Evolutionary conservation across 352 stramenopile species (phyloP).

Genomic region (Salisapilia sapeloensis): DNA sequence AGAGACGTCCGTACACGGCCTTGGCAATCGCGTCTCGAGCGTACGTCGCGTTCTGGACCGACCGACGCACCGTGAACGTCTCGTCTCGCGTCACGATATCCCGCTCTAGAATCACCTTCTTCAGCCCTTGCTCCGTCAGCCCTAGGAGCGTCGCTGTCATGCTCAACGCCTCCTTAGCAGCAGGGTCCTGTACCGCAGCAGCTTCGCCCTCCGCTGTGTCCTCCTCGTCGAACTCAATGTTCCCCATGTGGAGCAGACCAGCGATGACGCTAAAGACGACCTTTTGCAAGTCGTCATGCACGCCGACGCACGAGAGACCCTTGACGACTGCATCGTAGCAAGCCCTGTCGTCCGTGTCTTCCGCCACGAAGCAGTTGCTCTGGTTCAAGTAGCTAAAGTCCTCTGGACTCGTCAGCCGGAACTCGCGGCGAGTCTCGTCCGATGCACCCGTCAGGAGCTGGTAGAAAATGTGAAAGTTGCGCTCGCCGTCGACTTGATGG

Average conservation of each 20-base stretch:
- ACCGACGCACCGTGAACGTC: constrained; percentile 68
- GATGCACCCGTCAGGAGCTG: constrained; percentile 71
- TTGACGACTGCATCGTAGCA: constrained; percentile 59
- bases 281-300: constrained; percentile 45
- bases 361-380: constrained; percentile 83
- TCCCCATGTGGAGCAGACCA: constrained; percentile 91
- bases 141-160: constrained; percentile 46
- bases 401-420: constrained; percentile 54
- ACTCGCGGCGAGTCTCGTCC: constrained; percentile 23
- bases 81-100: constrained; percentile 74
- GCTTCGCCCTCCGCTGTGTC: constrained; percentile 68
- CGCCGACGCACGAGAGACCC: constrained; percentile 61
- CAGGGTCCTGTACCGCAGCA: constrained; percentile 50
- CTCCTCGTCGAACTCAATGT: constrained; percentile 89
- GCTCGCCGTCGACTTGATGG: constrained; percentile 80
- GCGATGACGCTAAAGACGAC: constrained; percentile 86
- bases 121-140: constrained; percentile 36
- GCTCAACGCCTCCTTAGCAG: constrained; percentile 35
- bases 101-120: constrained; percentile 73
- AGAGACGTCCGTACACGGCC: constrained; percentile 84
- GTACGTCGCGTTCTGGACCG: constrained; percentile 74
- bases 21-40: constrained; percentile 87
- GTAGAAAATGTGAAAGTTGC: constrained; percentile 95
- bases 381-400: constrained; percentile 91
- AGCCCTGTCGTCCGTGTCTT: constrained; percentile 83